A percentile compares a stretch with the other conserved stretches of the same genome.
These are phyloP conservation scores for Linanthus parryae DNA, from an alignment of 148 eudicot genomes.

Conservation along the genomic window DNA sequence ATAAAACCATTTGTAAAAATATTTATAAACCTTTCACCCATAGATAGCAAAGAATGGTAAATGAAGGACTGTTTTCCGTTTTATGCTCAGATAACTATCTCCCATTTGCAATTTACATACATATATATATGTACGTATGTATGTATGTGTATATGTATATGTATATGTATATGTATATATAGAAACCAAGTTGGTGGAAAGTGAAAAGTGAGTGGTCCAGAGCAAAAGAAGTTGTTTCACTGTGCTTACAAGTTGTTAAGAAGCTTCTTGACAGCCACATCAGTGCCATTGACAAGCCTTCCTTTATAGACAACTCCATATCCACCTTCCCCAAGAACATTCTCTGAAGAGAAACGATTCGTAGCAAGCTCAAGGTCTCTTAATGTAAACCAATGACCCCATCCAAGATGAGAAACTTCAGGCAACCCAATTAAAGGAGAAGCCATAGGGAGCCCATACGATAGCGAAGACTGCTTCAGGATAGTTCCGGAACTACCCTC, in stretches of 20 bases:
- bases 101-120: no score
- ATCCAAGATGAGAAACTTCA: slow-evolving; percentile 81
- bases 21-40: slow-evolving; percentile 4
- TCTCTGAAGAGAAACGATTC: slow-evolving; percentile 50
- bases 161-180: no score
- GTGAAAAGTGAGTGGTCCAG: no score
- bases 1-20: slow-evolving; percentile 14
- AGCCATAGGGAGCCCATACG: slow-evolving; percentile 45
- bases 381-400: slow-evolving; percentile 97
- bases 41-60: no score
- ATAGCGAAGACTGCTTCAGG: slow-evolving; percentile 46
- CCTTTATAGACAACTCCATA: slow-evolving; percentile 88
- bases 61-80: no score
- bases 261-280: slow-evolving; percentile 87
- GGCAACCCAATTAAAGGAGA: slow-evolving; percentile 90
- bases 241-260: slow-evolving; percentile 78
- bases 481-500: slow-evolving; percentile 61
- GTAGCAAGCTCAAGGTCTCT: slow-evolving; percentile 83
- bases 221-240: no score
- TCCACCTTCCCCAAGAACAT: slow-evolving; percentile 86
- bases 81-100: no score
- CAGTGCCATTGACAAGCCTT: slow-evolving; percentile 62
- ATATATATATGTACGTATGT: no score
- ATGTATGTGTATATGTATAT: no score
- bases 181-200: no score